Evolutionary conservation across 1,139 yeast genomes (phyloP), one percentile per base, ranked within the genome.

Genomic region (Protomyces gravidus): DNA sequence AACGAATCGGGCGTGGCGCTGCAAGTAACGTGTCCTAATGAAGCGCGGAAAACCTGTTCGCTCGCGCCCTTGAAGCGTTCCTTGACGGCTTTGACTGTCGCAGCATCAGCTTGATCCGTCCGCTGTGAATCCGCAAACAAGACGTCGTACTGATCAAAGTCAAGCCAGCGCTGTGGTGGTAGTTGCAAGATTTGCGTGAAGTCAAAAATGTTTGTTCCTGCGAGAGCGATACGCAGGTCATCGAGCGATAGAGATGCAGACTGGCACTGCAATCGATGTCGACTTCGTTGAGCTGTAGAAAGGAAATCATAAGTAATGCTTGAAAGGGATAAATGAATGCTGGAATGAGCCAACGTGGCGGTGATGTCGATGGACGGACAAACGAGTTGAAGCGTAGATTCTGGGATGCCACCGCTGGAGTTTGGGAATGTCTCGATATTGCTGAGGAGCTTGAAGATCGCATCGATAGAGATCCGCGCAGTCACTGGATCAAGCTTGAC

Each of bases 141-240:
- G n/a, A 17, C 39, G 15, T 45, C 58, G 51, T 53, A 53, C 11
- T 27, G 36, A 32, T 45, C 40, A 42, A 53, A 53, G 17, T 53
- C 58, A 2, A 53, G 47, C 2, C 32, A 36, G 11, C 50, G 50
- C 21, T 46, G 50, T 32, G 57, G 39, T 5, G 42, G 5, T 19
- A 23, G 30, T n/a, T 13, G 51, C 46, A 17, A 15, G n/a, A 42
- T 45, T 30, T 15, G 17, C 7, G 58, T 53, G 21, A 26, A 26
- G 26, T 53, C 58, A 6, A 50, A 21, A 5, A 50, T 50, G 26
- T 7, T 27, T 4, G 39, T 21, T 2, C 33, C 46, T 6, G 36
- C 46, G 32, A 36, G n/a, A 9, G 9, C 46, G 17, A 39, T 23
- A n/a, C 9, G 17, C 3, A 50, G 33, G 9, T 42, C 17, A 15